phyloP scores from a whole-genome alignment of 139 green algal genomes.

The Penium margaritaceum region DNA sequence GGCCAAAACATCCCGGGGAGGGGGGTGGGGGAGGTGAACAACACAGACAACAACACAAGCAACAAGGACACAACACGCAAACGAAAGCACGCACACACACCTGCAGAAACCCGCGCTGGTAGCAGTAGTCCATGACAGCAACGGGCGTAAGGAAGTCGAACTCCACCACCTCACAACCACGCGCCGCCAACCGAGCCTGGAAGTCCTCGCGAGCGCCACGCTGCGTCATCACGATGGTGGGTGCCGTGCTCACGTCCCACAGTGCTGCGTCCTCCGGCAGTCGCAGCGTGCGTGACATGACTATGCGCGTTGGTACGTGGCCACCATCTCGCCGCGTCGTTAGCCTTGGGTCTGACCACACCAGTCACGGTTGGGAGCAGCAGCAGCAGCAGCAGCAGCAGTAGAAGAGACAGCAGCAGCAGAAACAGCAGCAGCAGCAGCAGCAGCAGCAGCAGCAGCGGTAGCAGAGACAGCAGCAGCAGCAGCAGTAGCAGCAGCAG shows the following conservation, averaged over 20 bases:
- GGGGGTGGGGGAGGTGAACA: not conserved
- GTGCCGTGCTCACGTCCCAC: slow-evolving; percentile 77
- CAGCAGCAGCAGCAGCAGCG: no score
- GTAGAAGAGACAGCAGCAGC: no score
- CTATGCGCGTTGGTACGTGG: slow-evolving; percentile 76
- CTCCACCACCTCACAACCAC: slow-evolving; percentile 90
- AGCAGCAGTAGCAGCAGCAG: no score
- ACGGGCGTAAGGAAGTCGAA: slow-evolving; percentile 89
- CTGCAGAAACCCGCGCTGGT: slow-evolving; percentile 80
- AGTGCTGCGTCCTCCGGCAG: slow-evolving; percentile 80
- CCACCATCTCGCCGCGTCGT: slow-evolving; percentile 81
- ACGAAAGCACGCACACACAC: not conserved
- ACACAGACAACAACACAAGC: not conserved
- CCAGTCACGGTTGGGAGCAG: no score
- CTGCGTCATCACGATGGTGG: slow-evolving; percentile 95
- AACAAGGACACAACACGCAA: not conserved
- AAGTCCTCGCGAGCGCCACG: slow-evolving; percentile 56
- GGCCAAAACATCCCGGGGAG: not conserved
- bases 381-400: no score
- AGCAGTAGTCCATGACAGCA: slow-evolving; percentile 68
- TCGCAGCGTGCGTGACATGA: slow-evolving; percentile 85
- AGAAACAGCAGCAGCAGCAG: no score
- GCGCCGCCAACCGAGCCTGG: slow-evolving; percentile 9
- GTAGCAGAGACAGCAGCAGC: no score
- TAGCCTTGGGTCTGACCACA: slow-evolving; percentile 74